These are phyloP conservation scores for Cercospora zeae-maydis DNA, from an alignment of 2,329 filamentous ascomycete genomes.

Conservation along the genomic window DNA sequence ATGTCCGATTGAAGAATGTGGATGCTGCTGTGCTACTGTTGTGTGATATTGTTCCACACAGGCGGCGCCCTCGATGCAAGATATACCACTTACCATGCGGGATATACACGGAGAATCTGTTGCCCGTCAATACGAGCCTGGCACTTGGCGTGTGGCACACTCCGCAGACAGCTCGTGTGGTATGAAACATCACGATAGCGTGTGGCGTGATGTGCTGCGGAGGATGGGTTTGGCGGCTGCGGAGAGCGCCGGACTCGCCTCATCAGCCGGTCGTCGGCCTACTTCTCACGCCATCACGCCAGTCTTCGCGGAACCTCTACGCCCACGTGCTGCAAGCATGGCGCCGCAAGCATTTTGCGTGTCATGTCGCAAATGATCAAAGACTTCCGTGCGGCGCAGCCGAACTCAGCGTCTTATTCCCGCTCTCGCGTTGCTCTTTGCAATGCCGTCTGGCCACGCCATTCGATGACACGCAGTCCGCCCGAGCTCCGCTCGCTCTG, in stretches of 20 bases:
- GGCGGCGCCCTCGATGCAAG: background rate
- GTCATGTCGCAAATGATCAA: background rate
- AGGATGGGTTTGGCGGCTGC: background rate
- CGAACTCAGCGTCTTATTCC: background rate
- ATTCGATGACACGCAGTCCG: background rate
- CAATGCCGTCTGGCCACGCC: background rate
- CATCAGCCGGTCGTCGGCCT: background rate
- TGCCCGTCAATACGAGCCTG: background rate
- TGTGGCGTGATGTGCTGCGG: conserved; percentile 3
- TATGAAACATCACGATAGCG: background rate
- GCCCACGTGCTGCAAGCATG: background rate
- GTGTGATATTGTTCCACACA: background rate
- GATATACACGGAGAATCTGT: background rate
- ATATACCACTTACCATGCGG: background rate
- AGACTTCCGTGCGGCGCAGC: background rate
- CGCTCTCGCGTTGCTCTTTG: background rate
- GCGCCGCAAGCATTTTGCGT: background rate
- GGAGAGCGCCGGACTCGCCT: background rate
- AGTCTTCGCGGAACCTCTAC: background rate
- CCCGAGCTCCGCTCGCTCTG: background rate
- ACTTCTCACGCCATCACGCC: background rate
- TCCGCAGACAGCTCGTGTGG: conserved; percentile 2
- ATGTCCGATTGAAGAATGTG: background rate
- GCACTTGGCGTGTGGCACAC: background rate
- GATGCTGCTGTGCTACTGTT: background rate